phyloP scores from a whole-genome alignment of 2,329 filamentous ascomycete genomes.

The Penicillium sp. region DNA sequence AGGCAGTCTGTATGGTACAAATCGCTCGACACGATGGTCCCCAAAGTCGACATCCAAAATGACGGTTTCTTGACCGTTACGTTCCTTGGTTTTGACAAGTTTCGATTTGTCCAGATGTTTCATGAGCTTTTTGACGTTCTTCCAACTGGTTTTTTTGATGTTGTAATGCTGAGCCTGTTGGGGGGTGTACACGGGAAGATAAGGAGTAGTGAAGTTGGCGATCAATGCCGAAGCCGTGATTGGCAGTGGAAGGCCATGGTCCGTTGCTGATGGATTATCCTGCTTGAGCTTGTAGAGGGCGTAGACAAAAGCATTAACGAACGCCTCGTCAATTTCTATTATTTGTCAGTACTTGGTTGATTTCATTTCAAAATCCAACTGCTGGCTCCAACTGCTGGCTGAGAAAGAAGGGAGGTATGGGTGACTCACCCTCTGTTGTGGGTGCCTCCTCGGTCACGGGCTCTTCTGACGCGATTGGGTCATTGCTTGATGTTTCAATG shows the following conservation, averaged over 20 bases:
- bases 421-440: constrained; percentile 55
- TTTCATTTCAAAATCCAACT: neutral
- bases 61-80: constrained; percentile 63
- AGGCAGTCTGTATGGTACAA: constrained; percentile 63
- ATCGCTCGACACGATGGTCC: constrained; percentile 54
- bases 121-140: constrained; percentile 69
- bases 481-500: constrained; percentile 23
- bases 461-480: constrained; percentile 37
- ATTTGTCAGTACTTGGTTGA: constrained; percentile 12
- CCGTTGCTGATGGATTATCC: constrained; percentile 52
- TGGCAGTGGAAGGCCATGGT: constrained; percentile 60
- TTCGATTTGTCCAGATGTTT: constrained; percentile 65
- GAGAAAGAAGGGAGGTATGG: neutral
- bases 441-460: constrained; percentile 49
- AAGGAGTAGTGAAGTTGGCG: constrained; percentile 64
- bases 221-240: constrained; percentile 64
- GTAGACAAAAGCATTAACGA: constrained; percentile 64
- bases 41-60: constrained; percentile 66
- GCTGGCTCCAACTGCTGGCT: neutral
- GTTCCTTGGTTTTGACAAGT: constrained; percentile 65
- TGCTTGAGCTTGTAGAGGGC: constrained; percentile 61
- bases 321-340: constrained; percentile 66
- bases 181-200: constrained; percentile 59
- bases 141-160: constrained; percentile 71
- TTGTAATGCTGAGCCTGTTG: constrained; percentile 59